These are phyloP conservation scores for Carpinus fangiana DNA, from an alignment of 306 rosid species.

Conservation along the genomic window DNA sequence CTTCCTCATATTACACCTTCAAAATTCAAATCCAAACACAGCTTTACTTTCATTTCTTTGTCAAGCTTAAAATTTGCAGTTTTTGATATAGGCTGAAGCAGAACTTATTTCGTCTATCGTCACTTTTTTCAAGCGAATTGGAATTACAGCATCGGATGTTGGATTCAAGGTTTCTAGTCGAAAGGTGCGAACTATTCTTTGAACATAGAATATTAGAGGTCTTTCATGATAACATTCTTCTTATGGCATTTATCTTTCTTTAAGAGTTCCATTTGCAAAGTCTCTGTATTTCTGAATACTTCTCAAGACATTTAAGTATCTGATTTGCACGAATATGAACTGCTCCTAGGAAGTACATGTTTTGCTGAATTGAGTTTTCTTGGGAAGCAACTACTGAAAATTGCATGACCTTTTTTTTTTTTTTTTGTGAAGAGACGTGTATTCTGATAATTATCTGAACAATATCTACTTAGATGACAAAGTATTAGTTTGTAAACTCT, in stretches of 20 bases:
- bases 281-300: constrained; percentile 23
- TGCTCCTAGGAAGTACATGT: constrained; percentile 4
- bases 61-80: constrained; percentile 14
- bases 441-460: background rate
- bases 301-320: constrained; percentile 6
- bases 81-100: constrained; percentile 79
- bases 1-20: background rate
- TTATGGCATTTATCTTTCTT: constrained; percentile 17
- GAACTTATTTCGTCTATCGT: constrained; percentile 87
- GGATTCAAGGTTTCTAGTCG: constrained; percentile 97
- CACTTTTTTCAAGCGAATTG: constrained; percentile 81
- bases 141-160: constrained; percentile 85
- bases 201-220: background rate
- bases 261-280: constrained; percentile 16
- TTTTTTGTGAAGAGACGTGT: constrained; percentile 8
- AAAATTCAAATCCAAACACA: background rate
- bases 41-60: constrained; percentile 16
- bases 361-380: background rate
- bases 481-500: background rate
- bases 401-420: background rate
- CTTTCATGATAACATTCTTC: constrained; percentile 3
- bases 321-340: background rate
- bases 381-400: background rate
- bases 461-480: background rate
- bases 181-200: constrained; percentile 57